phyloP scores from a whole-genome alignment of 164 flowering plant species.

The Annona squamosa region DNA sequence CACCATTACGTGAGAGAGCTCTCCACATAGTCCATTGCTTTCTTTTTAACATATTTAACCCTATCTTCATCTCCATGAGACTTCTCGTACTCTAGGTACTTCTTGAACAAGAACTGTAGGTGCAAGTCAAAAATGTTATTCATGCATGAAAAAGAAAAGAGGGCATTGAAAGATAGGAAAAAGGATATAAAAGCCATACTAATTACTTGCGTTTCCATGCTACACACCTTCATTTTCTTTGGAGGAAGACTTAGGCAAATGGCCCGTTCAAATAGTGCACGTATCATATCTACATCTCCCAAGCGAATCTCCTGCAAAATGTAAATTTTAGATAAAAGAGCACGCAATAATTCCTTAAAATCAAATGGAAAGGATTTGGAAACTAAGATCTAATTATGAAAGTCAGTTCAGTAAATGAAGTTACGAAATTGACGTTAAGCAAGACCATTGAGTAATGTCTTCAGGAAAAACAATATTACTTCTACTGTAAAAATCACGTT shows the following conservation, averaged over 20 bases:
- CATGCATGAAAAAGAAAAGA: background rate
- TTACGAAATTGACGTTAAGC: too few relatives aligned
- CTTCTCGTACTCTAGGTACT: slow-evolving; percentile 75
- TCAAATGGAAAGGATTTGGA: background rate
- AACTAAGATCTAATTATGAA: background rate
- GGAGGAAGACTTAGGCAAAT: slow-evolving; percentile 62
- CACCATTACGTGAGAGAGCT: slow-evolving; percentile 17
- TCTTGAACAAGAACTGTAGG: slow-evolving; percentile 79
- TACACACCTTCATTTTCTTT: slow-evolving; percentile 70
- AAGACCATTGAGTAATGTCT: too few relatives aligned
- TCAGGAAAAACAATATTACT: too few relatives aligned
- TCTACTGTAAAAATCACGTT: too few relatives aligned
- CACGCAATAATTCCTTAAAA: background rate
- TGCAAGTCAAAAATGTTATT: background rate
- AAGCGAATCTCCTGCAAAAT: slow-evolving; percentile 64
- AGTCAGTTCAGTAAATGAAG: background rate
- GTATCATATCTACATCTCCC: slow-evolving; percentile 59
- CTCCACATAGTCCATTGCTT: slow-evolving; percentile 77
- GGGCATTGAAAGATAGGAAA: background rate
- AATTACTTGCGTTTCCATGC: too few relatives aligned
- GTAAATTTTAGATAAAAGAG: background rate
- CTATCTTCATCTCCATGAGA: slow-evolving; percentile 62
- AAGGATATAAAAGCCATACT: background rate
- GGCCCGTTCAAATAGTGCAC: slow-evolving; percentile 83
- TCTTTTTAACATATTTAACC: slow-evolving; percentile 56